Evolutionary conservation across 1,284 basidiomycete species (phyloP), one percentile per base, ranked within the genome.

Genomic region (Ustilago xerochloae): DNA sequence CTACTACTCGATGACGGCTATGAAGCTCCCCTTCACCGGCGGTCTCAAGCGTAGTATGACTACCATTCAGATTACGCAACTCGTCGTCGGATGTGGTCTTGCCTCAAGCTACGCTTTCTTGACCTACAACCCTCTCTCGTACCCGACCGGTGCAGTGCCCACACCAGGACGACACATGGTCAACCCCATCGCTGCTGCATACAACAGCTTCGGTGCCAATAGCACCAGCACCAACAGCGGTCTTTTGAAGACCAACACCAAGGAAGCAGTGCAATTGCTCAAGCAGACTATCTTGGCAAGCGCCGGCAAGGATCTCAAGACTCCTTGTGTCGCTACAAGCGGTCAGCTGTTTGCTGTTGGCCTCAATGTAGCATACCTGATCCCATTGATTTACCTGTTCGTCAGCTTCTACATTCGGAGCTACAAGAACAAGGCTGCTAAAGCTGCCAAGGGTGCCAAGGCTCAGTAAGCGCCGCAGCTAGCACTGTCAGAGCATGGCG

Each of bases 11-110:
- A 67, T 78, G 55, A 74, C 82, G 24, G 69, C 78, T 12, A 30
- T 84, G 33, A 76, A 75, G 56, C 65, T 85, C 8, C 84, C 80
- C 18, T 81, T 84, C 63, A 82, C 84, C 28, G 66, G 62, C 4
- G 74, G 81, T 18, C 66, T 84, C 47, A 85, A 85, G 74, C 66
- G 75, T 22, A 61, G 57, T 35, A 74, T 81, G 63, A 81, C 79
- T 9, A 81, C 77, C 7, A 76, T 80, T 35, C 79, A 81, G 61
- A 81, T 81, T 45, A 72, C 78, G 10, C 79, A 81, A 54, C 69
- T 81, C 16, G 57, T 81, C 6, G 65, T 79, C 7, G 79, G 79
- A 4, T 65, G 67, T 22, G 49, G 30, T 12, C 39, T 81, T 9
- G 79, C 78, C 6, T 22, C 60, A 0, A 45, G 53, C 16, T 81